Conservation (phyloP, 1,284 basidiomycete genomes). For the Pulveroboletus sp. region DNA sequence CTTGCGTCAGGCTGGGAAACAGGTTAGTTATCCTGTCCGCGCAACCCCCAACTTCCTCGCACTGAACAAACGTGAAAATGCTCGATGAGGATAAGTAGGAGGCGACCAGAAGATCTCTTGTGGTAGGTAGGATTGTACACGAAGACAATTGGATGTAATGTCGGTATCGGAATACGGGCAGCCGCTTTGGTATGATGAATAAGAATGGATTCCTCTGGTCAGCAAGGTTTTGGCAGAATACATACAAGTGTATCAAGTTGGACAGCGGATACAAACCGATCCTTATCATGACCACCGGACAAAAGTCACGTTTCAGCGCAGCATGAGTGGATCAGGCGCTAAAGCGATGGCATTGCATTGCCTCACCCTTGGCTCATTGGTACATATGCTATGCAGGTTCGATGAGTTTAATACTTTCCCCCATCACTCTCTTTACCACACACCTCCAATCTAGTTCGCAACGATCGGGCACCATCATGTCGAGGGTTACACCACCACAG, state of each 20-base stretch:
- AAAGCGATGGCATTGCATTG: neutral
- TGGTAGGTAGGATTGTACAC: constrained; percentile 22
- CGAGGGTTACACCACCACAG: neutral
- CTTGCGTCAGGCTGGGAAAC: neutral
- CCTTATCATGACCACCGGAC: too few species aligned
- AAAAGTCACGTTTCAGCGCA: too few species aligned
- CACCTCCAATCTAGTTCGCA: neutral
- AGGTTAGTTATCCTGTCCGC: constrained; percentile 9
- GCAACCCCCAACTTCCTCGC: constrained; percentile 28
- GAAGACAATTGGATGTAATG: too few species aligned
- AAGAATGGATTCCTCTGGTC: neutral
- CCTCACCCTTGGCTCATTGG: neutral
- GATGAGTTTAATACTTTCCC: neutral
- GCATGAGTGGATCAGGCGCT: too few species aligned
- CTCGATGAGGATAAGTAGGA: constrained; percentile 85
- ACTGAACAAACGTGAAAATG: constrained; percentile 36
- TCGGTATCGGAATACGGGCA: too few species aligned
- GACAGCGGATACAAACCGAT: neutral
- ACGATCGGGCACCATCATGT: neutral
- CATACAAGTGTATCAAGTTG: neutral
- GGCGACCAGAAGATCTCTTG: constrained; percentile 64
- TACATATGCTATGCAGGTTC: neutral
- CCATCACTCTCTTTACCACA: too few species aligned
- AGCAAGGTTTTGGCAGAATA: neutral
- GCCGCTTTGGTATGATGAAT: too few species aligned